Evolutionary conservation across 2,329 filamentous ascomycete genomes (phyloP).

Genomic region (Trichophyton mentagrophytes): DNA sequence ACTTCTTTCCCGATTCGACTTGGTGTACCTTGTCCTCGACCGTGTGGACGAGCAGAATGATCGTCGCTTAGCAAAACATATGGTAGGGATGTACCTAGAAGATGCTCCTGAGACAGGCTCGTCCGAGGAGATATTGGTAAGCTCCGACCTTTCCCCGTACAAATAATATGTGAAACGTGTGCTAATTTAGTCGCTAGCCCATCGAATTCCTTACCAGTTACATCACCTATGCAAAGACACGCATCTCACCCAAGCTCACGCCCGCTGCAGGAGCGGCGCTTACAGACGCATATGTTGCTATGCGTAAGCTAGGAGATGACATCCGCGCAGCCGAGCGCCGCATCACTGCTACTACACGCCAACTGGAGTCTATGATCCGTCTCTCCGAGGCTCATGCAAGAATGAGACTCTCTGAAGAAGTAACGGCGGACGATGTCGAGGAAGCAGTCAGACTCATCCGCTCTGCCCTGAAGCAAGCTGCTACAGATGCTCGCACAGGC

Average conservation of each 20-base stretch:
- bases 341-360: conserved; percentile 92
- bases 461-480: conserved; percentile 85
- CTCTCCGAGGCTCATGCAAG: conserved; percentile 93
- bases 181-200: conserved; percentile 41
- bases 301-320: conserved; percentile 85
- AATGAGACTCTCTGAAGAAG: conserved; percentile 71
- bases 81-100: conserved; percentile 93
- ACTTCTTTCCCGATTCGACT: conserved; percentile 84
- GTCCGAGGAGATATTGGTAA: conserved; percentile 65
- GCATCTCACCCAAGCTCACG: conserved; percentile 72
- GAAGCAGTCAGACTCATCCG: conserved; percentile 91
- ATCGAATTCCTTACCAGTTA: conserved; percentile 93
- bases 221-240: conserved; percentile 86
- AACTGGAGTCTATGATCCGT: conserved; percentile 97
- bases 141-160: conserved; percentile 22
- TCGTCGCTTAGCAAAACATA: conserved; percentile 75
- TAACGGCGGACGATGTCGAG: conserved; percentile 68
- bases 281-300: conserved; percentile 76
- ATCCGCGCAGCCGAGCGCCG: conserved; percentile 81
- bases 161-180: not conserved
- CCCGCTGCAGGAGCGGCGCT: conserved; percentile 71
- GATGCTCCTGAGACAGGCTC: conserved; percentile 78
- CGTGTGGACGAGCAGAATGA: conserved; percentile 83
- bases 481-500: conserved; percentile 82
- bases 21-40: conserved; percentile 93